Conservation (phyloP, 2,329 filamentous ascomycete species). For the Fusarium sarcochroum region DNA sequence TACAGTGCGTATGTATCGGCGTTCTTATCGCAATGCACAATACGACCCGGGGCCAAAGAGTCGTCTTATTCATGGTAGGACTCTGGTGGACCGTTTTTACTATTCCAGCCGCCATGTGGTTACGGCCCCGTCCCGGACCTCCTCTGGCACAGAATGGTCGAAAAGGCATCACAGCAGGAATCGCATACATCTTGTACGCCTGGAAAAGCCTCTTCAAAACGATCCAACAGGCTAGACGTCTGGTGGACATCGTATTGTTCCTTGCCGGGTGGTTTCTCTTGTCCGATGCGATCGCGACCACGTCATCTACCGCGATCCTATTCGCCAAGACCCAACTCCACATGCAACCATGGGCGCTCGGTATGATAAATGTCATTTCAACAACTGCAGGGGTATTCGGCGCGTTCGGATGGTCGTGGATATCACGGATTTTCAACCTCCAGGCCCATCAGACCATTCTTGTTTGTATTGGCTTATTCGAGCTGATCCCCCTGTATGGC, state of each 20-base stretch:
- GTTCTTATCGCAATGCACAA: conserved; percentile 81
- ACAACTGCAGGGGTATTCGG: conserved; percentile 87
- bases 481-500: conserved; percentile 93
- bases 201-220: conserved; percentile 92
- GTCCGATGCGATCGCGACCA: conserved; percentile 93
- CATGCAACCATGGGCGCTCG: conserved; percentile 90
- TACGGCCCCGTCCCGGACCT: conserved; percentile 89
- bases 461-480: conserved; percentile 90
- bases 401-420: conserved; percentile 88
- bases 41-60: conserved; percentile 85
- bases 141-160: conserved; percentile 70
- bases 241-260: conserved; percentile 83
- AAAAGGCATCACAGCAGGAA: conserved; percentile 62
- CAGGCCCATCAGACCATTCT: conserved; percentile 90
- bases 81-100: conserved; percentile 95
- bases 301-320: conserved; percentile 92
- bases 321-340: conserved; percentile 94
- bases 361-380: conserved; percentile 93
- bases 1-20: conserved; percentile 85
- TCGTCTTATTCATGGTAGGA: conserved; percentile 90
- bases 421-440: conserved; percentile 79
- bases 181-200: conserved; percentile 82
- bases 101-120: conserved; percentile 87
- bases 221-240: conserved; percentile 77
- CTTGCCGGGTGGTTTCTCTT: conserved; percentile 94